phyloP scores from a whole-genome alignment of 352 stramenopile species.

The Phytopythium ostracodes region DNA sequence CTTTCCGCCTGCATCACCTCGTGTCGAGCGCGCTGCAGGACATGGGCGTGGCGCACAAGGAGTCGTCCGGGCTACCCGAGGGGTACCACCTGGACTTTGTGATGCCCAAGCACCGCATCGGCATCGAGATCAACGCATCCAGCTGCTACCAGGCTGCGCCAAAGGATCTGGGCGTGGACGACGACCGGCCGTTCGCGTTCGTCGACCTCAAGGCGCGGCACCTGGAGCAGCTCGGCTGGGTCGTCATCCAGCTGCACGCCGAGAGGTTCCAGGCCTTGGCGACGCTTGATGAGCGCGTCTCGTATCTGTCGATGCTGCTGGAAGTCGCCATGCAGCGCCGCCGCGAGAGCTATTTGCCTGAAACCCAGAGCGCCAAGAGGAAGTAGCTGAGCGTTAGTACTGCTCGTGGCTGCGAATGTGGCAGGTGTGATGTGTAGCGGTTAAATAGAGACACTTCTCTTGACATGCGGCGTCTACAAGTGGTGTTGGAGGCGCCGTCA shows the following conservation, averaged over 20 bases:
- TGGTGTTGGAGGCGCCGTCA: too few species aligned
- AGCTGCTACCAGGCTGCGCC: conserved; percentile 47
- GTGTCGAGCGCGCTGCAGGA: conserved; percentile 51
- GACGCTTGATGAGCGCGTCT: conserved; percentile 40
- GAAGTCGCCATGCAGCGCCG: conserved; percentile 49
- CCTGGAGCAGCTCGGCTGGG: conserved; percentile 58
- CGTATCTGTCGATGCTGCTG: conserved; percentile 65
- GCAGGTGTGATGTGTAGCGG: background rate
- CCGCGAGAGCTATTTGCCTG: background rate
- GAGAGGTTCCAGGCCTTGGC: conserved; percentile 50
- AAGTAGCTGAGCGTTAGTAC: background rate
- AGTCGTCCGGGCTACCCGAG: conserved; percentile 19
- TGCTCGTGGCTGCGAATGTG: background rate
- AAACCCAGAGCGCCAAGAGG: background rate
- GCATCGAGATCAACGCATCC: conserved; percentile 57
- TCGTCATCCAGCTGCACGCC: conserved; percentile 57
- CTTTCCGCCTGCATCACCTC: conserved; percentile 55
- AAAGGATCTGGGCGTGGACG: conserved; percentile 23
- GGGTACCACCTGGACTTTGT: conserved; percentile 63
- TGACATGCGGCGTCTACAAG: too few species aligned
- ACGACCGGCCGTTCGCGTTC: conserved; percentile 44
- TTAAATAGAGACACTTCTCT: background rate
- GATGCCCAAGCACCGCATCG: conserved; percentile 44
- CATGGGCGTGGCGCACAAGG: conserved; percentile 41
- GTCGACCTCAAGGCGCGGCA: conserved; percentile 66